Percentiles rank a stretch among this genome's conserved stretches.
Conservation (phyloP, 1,284 basidiomycete species). For the Boletus holoroseus region DNA sequence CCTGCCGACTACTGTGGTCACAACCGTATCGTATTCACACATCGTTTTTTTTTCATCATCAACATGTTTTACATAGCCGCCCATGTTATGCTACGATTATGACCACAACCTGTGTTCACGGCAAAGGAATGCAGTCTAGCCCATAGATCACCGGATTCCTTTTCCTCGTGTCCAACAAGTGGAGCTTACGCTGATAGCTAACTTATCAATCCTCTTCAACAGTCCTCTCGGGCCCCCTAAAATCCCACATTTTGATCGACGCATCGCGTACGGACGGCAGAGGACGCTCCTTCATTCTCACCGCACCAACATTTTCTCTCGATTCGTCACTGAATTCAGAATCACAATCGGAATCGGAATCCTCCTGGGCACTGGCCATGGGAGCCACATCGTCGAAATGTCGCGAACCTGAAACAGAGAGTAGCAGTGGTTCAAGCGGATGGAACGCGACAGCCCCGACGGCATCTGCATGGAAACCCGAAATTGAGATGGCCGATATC, state of each 20-base stretch:
- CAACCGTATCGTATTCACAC: conserved; percentile 15
- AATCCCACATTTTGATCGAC: conserved; percentile 29
- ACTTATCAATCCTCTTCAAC: background rate
- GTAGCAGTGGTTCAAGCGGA: conserved; percentile 45
- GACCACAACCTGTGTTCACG: conserved; percentile 2
- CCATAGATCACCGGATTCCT: background rate
- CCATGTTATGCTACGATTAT: conserved; percentile 25
- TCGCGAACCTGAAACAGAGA: conserved; percentile 64
- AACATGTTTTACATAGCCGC: conserved; percentile 19
- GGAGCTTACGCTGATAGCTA: too few relatives aligned
- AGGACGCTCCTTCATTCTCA: conserved; percentile 13
- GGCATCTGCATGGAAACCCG: conserved; percentile 44
- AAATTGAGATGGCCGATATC: background rate
- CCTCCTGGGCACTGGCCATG: background rate
- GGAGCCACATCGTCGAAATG: conserved; percentile 40
- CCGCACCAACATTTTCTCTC: background rate
- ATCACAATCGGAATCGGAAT: conserved; percentile 15
- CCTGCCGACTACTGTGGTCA: conserved; percentile 14
- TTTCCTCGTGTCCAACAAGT: background rate
- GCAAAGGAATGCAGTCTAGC: background rate
- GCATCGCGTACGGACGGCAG: conserved; percentile 26
- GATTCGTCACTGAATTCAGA: conserved; percentile 13
- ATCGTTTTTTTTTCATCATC: background rate
- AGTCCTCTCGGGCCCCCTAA: conserved; percentile 4
- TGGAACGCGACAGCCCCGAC: conserved; percentile 61